Evolutionary conservation across 345 rosid genomes (phyloP).

Genomic region (Aegle marmelos): DNA sequence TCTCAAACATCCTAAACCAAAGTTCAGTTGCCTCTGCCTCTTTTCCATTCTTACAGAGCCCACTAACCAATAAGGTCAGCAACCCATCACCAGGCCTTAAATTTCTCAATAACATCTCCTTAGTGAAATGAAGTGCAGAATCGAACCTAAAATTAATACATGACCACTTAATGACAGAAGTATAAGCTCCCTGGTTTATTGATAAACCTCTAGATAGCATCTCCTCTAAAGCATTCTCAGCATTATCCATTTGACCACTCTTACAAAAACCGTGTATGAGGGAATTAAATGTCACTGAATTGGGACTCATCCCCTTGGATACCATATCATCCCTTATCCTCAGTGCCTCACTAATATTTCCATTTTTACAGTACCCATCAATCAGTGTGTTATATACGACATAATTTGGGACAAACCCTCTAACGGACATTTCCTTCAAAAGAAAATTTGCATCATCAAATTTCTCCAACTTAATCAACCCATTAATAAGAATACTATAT

Average conservation of each 20-base stretch:
- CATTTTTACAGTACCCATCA: slow-evolving; percentile 57
- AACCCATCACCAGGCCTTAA: slow-evolving; percentile 62
- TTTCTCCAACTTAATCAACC: slow-evolving; percentile 58
- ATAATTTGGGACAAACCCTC: slow-evolving; percentile 55
- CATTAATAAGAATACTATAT: slow-evolving; percentile 63
- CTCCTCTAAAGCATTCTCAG: slow-evolving; percentile 56
- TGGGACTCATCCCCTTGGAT: slow-evolving; percentile 57
- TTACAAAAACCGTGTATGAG: slow-evolving; percentile 62
- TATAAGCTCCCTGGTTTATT: slow-evolving; percentile 50
- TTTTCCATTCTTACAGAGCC: slow-evolving; percentile 60
- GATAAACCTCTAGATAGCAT: slow-evolving; percentile 52
- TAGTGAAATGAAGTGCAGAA: slow-evolving; percentile 44
- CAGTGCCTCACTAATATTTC: slow-evolving; percentile 50
- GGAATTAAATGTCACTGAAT: slow-evolving; percentile 63
- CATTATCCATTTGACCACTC: slow-evolving; percentile 42
- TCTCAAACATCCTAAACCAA: slow-evolving; percentile 48
- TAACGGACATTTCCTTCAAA: slow-evolving; percentile 54
- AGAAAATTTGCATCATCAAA: slow-evolving; percentile 55
- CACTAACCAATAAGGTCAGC: slow-evolving; percentile 55
- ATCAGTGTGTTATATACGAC: slow-evolving; percentile 69
- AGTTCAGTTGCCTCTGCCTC: slow-evolving; percentile 55
- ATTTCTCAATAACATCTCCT: slow-evolving; percentile 62
- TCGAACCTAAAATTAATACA: slow-evolving; percentile 47
- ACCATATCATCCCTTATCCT: slow-evolving; percentile 59
- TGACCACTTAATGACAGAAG: slow-evolving; percentile 53